A percentile compares a stretch with the other conserved stretches of the same genome.
These are phyloP conservation scores for Penicillium concentricum DNA, from an alignment of 2,329 filamentous ascomycete species.

Conservation along the genomic window DNA sequence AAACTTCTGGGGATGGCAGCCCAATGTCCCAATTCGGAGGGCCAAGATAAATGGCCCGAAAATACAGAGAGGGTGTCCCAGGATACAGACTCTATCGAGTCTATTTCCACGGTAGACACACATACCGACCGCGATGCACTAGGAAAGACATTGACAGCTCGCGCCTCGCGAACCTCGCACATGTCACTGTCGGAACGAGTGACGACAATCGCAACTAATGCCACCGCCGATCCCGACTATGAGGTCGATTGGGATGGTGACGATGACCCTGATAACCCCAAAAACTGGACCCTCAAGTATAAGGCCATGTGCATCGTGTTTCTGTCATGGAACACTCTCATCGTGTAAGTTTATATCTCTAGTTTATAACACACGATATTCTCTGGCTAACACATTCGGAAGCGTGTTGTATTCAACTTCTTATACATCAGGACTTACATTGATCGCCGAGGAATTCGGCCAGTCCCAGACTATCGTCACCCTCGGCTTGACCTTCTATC, in stretches of 20 bases:
- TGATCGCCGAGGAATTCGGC: slow-evolving; percentile 67
- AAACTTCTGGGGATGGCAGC: slow-evolving; percentile 19
- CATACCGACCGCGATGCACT: slow-evolving; percentile 28
- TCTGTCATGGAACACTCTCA: slow-evolving; percentile 58
- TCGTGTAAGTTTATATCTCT: slow-evolving; percentile 44
- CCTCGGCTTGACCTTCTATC: slow-evolving; percentile 74
- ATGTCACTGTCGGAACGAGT: slow-evolving; percentile 41
- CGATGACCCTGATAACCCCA: slow-evolving; percentile 64
- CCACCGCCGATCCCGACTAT: slow-evolving; percentile 58
- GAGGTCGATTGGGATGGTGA: slow-evolving; percentile 69
- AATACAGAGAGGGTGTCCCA: slow-evolving; percentile 12
- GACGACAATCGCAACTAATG: slow-evolving; percentile 47
- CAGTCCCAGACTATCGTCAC: slow-evolving; percentile 62
- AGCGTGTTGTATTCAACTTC: slow-evolving; percentile 72
- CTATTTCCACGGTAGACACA: slow-evolving; percentile 29
- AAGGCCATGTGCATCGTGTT: slow-evolving; percentile 56
- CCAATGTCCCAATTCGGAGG: slow-evolving; percentile 8
- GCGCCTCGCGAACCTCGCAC: slow-evolving; percentile 31
- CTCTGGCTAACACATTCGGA: background rate
- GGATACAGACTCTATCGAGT: slow-evolving; percentile 30
- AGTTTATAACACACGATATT: background rate
- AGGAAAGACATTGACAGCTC: slow-evolving; percentile 29
- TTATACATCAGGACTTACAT: slow-evolving; percentile 70
- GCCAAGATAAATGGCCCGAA: slow-evolving; percentile 23
- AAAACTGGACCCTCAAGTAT: slow-evolving; percentile 64